phyloP scores from a whole-genome alignment of 2,329 filamentous ascomycete species.

The Pseudohalonectria lignicola region DNA sequence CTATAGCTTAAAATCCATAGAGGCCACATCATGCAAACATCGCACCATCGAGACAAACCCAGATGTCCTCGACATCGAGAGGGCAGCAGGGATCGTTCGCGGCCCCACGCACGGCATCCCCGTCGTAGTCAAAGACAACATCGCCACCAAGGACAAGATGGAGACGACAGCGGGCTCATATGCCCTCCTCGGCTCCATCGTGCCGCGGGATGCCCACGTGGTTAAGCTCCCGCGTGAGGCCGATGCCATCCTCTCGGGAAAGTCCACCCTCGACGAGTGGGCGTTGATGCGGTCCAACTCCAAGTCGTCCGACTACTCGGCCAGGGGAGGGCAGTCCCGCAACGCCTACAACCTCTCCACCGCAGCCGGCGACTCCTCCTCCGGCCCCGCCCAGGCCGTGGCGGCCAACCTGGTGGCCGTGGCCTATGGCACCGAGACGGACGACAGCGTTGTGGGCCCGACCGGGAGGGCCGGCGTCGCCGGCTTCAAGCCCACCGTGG shows the following conservation, averaged over 20 bases:
- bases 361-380: conserved; percentile 58
- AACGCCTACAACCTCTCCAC: conserved; percentile 59
- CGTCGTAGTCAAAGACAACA: conserved; percentile 65
- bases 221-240: conserved; percentile 50
- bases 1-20: too few relatives aligned
- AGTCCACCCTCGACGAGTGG: conserved; percentile 27
- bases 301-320: conserved; percentile 26
- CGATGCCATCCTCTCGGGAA: conserved; percentile 38
- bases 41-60: conserved; percentile 56
- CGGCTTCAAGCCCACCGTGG: conserved; percentile 67
- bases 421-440: conserved; percentile 63
- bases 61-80: conserved; percentile 52
- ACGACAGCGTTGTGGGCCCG: conserved; percentile 62
- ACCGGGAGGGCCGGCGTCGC: conserved; percentile 59
- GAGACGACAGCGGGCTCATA: conserved; percentile 64
- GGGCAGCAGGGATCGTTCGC: conserved; percentile 43
- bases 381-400: conserved; percentile 55
- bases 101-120: conserved; percentile 66
- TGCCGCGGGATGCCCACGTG: conserved; percentile 58
- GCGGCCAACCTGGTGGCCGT: conserved; percentile 52
- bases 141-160: conserved; percentile 57
- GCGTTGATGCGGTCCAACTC: not conserved
- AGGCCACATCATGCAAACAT: too few relatives aligned
- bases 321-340: conserved; percentile 50
- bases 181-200: conserved; percentile 53